Base-by-base conservation (phyloP, 805 yeast genomes). In the Sugiyamaella valdiviana region DNA sequence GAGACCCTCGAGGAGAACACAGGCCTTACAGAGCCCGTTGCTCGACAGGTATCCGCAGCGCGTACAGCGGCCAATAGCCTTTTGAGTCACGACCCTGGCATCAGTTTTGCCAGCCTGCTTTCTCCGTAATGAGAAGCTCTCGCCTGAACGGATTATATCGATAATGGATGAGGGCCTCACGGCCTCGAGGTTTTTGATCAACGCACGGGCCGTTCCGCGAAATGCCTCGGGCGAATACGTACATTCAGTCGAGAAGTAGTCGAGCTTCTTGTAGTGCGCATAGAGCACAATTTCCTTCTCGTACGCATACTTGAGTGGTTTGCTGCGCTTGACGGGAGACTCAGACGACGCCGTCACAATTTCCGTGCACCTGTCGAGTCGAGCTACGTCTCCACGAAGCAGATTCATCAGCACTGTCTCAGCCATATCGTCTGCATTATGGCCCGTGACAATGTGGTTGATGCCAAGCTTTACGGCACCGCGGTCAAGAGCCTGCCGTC, bases 371-470 rank as follows among this genome's bases (percentile, higher is more conserved):
- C 83, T 80, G 61, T 87, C 98, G 48, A 93, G 71, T 54, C 99
- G 74, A 20, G 95, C 95, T 5, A 89, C 83, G 63, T 93, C 99
- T n/a, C 99, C 99, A 58, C 99, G 75, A 23, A 93, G 69, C 39
- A 93, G 67, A 65, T 93, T 93, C 98, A 93, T 91, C 47, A 93
- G 67, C 3, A 93, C 95, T 0, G 99, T 93, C 61, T 93, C 99
- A 1, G 99, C 99, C 87, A 93, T 85, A 68, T 93, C 99, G 65
- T 93, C 99, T 0, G 99, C 99, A 65, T 93, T 93, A 67, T 93
- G 99, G 2, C 99, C 99, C 0, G 99, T 93, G 1, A 93, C 95
- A 26, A 93, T 93, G 66, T 93, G 99, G 46, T 76, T 74, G 45
- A 93, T 89, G 0, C 83, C 88, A 20, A 91, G 68, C 61, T 82